These are phyloP conservation scores for Cladorrhinum samala DNA, from an alignment of 495 filamentous ascomycete species.

Conservation along the genomic window DNA sequence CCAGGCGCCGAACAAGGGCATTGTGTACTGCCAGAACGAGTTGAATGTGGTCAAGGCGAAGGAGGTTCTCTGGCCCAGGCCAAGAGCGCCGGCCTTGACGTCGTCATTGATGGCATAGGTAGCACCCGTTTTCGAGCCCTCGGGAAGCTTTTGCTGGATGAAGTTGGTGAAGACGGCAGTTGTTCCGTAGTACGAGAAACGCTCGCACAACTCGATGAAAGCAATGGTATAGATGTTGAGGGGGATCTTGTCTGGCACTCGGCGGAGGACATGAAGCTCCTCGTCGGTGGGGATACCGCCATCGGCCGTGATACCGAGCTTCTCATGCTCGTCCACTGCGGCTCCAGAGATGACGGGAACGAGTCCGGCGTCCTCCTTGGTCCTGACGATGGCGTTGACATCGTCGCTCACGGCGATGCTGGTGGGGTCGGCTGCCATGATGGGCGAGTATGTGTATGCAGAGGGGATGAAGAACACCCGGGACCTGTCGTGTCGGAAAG, in stretches of 20 bases:
- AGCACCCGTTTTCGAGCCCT: constrained; percentile 54
- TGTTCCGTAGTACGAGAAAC: constrained; percentile 75
- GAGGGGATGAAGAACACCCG: neutral
- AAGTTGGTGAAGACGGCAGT: constrained; percentile 55
- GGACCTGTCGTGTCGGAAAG: neutral
- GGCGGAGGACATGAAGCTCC: constrained; percentile 55
- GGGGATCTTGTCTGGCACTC: constrained; percentile 60
- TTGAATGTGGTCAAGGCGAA: constrained; percentile 64
- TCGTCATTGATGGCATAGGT: constrained; percentile 27
- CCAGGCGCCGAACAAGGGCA: constrained; percentile 61
- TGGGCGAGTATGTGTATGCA: neutral
- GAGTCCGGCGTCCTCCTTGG: constrained; percentile 10
- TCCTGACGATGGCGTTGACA: constrained; percentile 9
- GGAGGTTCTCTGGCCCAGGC: constrained; percentile 59
- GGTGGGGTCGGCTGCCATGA: constrained; percentile 14
- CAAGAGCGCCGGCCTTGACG: constrained; percentile 58
- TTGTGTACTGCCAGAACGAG: constrained; percentile 67
- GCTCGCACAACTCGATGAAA: constrained; percentile 71
- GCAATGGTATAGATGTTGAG: constrained; percentile 62
- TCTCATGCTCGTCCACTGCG: constrained; percentile 2
- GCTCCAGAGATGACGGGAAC: constrained; percentile 2
- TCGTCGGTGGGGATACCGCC: constrained; percentile 47
- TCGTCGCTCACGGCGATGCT: constrained; percentile 11
- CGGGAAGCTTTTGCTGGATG: constrained; percentile 59
- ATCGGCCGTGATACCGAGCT: constrained; percentile 12